A percentile compares a stretch with the other conserved stretches of the same genome.
phyloP scores from a whole-genome alignment of 2,329 filamentous ascomycete species.

The Colletotrichum sp. region DNA sequence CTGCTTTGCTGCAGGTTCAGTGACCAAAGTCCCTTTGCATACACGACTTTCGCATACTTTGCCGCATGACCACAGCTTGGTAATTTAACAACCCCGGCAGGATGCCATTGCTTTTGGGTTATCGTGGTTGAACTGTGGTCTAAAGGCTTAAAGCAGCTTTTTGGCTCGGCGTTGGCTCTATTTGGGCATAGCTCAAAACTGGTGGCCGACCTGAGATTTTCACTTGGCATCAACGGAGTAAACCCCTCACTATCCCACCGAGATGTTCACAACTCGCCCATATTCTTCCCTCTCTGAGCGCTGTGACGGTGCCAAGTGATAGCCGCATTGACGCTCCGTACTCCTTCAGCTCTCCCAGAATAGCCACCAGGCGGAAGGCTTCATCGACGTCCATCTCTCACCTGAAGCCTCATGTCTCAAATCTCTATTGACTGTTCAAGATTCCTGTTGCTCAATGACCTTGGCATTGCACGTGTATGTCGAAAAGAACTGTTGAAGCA shows the following conservation, averaged over 20 bases:
- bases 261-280: not conserved
- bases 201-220: not conserved
- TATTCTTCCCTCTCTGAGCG: not conserved
- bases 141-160: not conserved
- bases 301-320: not conserved
- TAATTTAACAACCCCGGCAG: not conserved
- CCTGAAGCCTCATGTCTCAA: not conserved
- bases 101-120: not conserved
- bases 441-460: not conserved
- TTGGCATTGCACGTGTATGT: not conserved
- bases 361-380: not conserved
- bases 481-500: not conserved
- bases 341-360: conserved; percentile 1
- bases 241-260: not conserved
- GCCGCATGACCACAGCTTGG: not conserved
- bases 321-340: not conserved
- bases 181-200: not conserved
- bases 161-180: not conserved
- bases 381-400: not conserved
- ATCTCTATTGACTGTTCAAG: not conserved
- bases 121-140: not conserved
- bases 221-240: not conserved
- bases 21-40: not conserved
- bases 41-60: not conserved
- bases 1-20: not conserved